Evolutionary conservation across 2,329 filamentous ascomycete species (phyloP).

Genomic region (Phialophora verrucosa): DNA sequence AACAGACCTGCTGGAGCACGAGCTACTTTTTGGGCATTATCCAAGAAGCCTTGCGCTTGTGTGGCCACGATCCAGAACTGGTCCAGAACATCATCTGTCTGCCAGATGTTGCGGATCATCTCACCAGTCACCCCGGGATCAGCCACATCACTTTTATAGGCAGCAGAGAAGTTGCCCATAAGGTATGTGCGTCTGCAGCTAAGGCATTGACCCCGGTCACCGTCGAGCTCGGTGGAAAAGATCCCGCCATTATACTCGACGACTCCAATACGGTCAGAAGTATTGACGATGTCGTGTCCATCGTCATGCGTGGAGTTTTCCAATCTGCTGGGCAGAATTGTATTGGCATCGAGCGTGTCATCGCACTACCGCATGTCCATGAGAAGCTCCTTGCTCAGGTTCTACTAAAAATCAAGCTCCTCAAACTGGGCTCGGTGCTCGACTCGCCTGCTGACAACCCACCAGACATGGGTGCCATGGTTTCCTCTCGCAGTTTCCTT

Average conservation of each 20-base stretch:
- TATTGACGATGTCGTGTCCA: slow-evolving; percentile 75
- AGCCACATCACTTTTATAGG: slow-evolving; percentile 96
- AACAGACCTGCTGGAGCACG: slow-evolving; percentile 93
- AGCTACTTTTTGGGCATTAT: slow-evolving; percentile 80
- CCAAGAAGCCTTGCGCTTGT: slow-evolving; percentile 76
- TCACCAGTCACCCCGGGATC: slow-evolving; percentile 84
- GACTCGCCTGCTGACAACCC: slow-evolving; percentile 46
- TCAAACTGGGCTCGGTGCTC: slow-evolving; percentile 76
- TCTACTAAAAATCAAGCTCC: slow-evolving; percentile 71
- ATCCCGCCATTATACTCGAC: slow-evolving; percentile 87
- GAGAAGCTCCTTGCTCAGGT: slow-evolving; percentile 72
- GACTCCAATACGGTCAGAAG: slow-evolving; percentile 64
- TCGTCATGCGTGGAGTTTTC: slow-evolving; percentile 90
- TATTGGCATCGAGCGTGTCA: slow-evolving; percentile 92
- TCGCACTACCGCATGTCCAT: slow-evolving; percentile 79
- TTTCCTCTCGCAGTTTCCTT: slow-evolving; percentile 77
- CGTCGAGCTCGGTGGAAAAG: slow-evolving; percentile 93
- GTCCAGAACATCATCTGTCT: slow-evolving; percentile 88
- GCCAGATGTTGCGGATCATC: slow-evolving; percentile 77
- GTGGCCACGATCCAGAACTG: slow-evolving; percentile 80
- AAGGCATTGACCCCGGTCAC: slow-evolving; percentile 85
- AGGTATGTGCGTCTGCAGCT: slow-evolving; percentile 84
- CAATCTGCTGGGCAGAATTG: slow-evolving; percentile 93
- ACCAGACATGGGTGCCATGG: slow-evolving; percentile 83
- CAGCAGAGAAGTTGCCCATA: slow-evolving; percentile 81